Base-by-base conservation (phyloP, 2,329 filamentous ascomycete species). In the Exophiala spinifera region DNA sequence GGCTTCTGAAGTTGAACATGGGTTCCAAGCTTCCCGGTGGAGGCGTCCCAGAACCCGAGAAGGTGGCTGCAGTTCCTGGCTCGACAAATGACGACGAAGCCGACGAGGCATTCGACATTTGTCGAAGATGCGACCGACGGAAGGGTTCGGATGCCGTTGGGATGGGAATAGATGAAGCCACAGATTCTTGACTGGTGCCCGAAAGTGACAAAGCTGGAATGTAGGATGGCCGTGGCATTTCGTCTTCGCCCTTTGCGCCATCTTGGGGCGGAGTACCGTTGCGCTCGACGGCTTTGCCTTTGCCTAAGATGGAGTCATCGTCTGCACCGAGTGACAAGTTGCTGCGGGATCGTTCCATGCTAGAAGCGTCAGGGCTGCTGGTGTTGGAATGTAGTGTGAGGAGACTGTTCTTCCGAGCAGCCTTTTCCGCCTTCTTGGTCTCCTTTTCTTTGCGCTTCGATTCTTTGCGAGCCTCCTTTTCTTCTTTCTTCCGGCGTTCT, bases 1-100 rank as follows among this genome's bases (percentile, higher is more conserved):
- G 74, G 63, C 90, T 96, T 52, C 85, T 80, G 67, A 96, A 96
- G 69, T 96, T 96, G 72, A 95, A 94, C 81, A 96, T 84, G 2
- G 90, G 83, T 67, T 96, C 91, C 0, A 79, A 78, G 74, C 55
- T 60, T 43, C 56, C 59, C 62, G 15, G 73, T 75, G 15, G 76
- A 74, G 51, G 74, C 72, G 14, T 69, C 85, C 53, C 49, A 42
- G 55, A 1, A 28, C 57, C 57, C 11, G 54, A 47, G 43, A 60
- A 57, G 25, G 51, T 39, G 19, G 42, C 53, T 75, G 76, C 44
- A 76, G 77, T 74, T 1, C 78, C 75, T 28, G 86, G 88, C 47
- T 92, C 89, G 0, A 83, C 77, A 11, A 86, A 76, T 0, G 89
- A 95, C 0, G 91, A 95, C 7, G 85, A 84, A 0, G 88, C 82